These are phyloP conservation scores for Vigna nakashimae DNA, from an alignment of 306 rosid species.

Conservation along the genomic window DNA sequence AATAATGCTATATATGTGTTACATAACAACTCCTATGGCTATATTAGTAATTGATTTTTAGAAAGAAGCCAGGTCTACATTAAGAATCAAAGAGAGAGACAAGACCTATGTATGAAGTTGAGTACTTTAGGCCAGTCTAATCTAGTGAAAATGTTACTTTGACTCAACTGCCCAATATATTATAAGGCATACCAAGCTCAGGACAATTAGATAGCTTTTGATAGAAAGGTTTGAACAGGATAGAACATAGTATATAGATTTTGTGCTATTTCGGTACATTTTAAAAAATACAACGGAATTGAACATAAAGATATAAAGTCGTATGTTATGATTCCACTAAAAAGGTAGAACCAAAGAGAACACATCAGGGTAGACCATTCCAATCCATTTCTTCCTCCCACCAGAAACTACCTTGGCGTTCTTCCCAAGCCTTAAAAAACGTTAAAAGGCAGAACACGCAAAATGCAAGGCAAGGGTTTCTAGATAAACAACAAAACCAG, in stretches of 20 bases:
- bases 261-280: too few relatives aligned
- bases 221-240: too few relatives aligned
- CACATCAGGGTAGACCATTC: neutral
- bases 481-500: neutral
- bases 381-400: neutral
- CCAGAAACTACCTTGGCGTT: neutral
- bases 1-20: neutral
- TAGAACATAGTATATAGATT: neutral
- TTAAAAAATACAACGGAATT: neutral
- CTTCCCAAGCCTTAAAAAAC: neutral
- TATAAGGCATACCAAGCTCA: neutral
- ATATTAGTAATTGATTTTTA: neutral
- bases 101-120: neutral
- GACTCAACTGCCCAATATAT: neutral
- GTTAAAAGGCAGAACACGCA: neutral
- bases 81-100: neutral
- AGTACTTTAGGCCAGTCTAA: constrained; percentile 1
- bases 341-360: neutral
- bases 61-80: constrained; percentile 5
- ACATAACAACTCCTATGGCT: neutral
- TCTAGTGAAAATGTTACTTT: constrained; percentile 11
- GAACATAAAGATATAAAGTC: neutral
- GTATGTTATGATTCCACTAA: neutral
- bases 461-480: neutral
- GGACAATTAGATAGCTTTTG: neutral